phyloP scores from a whole-genome alignment of 345 rosid genomes.

The Cardamine resedifolia region DNA sequence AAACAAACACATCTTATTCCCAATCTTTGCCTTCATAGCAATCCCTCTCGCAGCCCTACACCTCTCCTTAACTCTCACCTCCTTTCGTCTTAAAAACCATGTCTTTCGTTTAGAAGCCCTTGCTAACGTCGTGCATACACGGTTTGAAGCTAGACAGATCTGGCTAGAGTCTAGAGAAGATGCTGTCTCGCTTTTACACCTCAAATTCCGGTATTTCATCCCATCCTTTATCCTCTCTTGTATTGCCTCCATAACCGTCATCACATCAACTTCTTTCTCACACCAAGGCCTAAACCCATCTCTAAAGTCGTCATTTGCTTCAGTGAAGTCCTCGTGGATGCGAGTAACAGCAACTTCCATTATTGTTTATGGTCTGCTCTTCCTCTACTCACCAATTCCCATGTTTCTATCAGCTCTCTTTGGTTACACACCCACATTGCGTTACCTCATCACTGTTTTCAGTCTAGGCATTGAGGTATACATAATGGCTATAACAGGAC shows the following conservation, averaged over 20 bases:
- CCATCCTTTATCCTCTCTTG: conserved; percentile 63
- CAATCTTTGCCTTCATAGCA: conserved; percentile 46
- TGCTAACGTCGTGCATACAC: conserved; percentile 48
- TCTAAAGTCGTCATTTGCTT: conserved; percentile 31
- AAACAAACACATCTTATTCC: conserved; percentile 48
- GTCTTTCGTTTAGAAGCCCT: conserved; percentile 59
- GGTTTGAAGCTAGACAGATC: conserved; percentile 62
- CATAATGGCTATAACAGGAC: conserved; percentile 57
- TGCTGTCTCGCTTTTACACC: conserved; percentile 57
- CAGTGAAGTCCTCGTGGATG: conserved; percentile 42
- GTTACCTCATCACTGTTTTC: conserved; percentile 31
- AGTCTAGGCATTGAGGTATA: conserved; percentile 51
- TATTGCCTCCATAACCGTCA: conserved; percentile 41
- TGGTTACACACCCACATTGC: conserved; percentile 27
- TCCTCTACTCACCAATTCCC: conserved; percentile 43
- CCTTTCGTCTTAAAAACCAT: conserved; percentile 50
- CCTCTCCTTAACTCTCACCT: conserved; percentile 53
- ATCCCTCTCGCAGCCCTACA: conserved; percentile 63
- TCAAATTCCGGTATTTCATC: conserved; percentile 45
- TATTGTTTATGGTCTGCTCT: conserved; percentile 45
- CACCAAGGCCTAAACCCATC: conserved; percentile 34
- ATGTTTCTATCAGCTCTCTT: conserved; percentile 32
- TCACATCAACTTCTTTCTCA: conserved; percentile 39
- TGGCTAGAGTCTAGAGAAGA: conserved; percentile 62
- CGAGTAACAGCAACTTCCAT: conserved; percentile 54